Percentiles rank a stretch among this genome's conserved stretches.
phyloP scores from a whole-genome alignment of 257 asterid genomes.

The Solanum sejunctum region DNA sequence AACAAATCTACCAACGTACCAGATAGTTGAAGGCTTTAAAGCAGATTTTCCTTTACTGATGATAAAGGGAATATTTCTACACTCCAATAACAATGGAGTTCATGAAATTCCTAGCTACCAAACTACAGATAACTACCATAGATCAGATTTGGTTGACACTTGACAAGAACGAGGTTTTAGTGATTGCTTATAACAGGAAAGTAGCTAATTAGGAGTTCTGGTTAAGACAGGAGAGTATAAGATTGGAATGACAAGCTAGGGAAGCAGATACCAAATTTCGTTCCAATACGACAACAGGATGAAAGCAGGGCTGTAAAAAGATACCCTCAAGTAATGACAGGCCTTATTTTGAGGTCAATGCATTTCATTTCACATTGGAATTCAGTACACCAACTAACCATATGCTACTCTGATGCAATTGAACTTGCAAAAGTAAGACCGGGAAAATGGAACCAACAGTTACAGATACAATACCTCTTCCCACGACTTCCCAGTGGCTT shows the following conservation, averaged over 20 bases:
- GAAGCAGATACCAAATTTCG: neutral
- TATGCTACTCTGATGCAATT: neutral
- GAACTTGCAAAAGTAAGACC: neutral
- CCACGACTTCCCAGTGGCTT: slow-evolving; percentile 86
- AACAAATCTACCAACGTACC: neutral
- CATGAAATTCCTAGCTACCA: neutral
- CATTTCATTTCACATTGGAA: neutral
- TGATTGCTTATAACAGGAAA: neutral
- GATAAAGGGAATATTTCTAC: neutral
- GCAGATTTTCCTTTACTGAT: neutral
- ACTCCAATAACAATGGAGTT: neutral
- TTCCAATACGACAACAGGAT: neutral
- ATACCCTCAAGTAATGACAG: neutral
- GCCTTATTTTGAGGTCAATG: neutral
- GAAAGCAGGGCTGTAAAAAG: neutral
- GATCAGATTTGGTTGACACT: neutral
- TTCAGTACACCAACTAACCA: neutral
- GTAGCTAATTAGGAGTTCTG: neutral
- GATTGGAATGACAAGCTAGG: neutral
- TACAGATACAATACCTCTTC: slow-evolving; percentile 45
- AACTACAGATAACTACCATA: neutral
- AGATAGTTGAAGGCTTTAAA: neutral
- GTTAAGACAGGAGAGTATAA: neutral
- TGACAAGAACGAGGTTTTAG: neutral
- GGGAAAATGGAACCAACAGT: neutral